Conservation (phyloP, 305 asterid species). For the Plantago lanceolata region DNA sequence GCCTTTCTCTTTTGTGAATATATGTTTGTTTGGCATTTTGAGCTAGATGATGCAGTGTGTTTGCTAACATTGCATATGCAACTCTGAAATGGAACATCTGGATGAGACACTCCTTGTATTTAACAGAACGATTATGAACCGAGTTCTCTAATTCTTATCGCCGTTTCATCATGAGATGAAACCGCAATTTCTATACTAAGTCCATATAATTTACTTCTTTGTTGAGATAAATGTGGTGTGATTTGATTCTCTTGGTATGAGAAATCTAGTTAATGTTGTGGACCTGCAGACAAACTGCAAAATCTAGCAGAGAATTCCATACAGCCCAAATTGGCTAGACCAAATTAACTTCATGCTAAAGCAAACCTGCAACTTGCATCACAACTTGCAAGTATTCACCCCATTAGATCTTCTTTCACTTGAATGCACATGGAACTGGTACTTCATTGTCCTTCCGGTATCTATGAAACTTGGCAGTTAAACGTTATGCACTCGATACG, state of each 20-base stretch:
- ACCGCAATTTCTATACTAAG: neutral
- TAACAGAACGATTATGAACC: constrained; percentile 1
- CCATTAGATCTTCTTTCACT: neutral
- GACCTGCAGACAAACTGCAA: neutral
- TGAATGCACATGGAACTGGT: neutral
- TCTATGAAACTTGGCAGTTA: neutral
- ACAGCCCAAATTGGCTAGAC: constrained; percentile 3
- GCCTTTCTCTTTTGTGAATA: constrained; percentile 41
- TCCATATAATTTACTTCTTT: neutral
- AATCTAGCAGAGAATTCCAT: constrained; percentile 1
- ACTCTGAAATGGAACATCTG: constrained; percentile 27
- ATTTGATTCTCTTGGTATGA: constrained; percentile 10
- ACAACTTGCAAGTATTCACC: neutral
- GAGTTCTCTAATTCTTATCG: neutral
- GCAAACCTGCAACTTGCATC: constrained; percentile 8
- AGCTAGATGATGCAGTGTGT: constrained; percentile 27
- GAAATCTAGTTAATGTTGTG: constrained; percentile 13
- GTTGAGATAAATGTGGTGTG: constrained; percentile 1
- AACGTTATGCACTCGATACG: neutral
- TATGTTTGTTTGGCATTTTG: constrained; percentile 33
- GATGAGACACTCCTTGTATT: constrained; percentile 32
- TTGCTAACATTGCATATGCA: constrained; percentile 25
- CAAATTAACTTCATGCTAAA: constrained; percentile 1
- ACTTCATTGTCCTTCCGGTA: neutral
- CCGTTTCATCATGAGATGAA: neutral